Evolutionary conservation across 2,329 filamentous ascomycete genomes (phyloP).

Genomic region (Trichoderma sp.): DNA sequence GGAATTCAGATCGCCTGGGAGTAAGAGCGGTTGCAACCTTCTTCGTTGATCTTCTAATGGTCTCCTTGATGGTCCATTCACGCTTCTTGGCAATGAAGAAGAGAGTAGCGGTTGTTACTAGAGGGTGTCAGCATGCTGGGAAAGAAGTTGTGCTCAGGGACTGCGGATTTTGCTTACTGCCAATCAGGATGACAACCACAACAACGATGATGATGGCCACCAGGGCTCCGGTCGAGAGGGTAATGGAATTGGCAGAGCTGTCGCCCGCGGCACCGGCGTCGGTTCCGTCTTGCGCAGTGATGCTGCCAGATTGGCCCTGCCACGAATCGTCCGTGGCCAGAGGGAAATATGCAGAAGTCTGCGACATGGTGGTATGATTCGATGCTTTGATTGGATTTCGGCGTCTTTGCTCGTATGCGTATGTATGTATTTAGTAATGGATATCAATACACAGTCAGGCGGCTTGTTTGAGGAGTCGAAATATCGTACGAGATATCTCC

Average conservation of each 20-base stretch:
- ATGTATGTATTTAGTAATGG: neutral
- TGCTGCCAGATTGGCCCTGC: slow-evolving; percentile 34
- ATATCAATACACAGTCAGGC: neutral
- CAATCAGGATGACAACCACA: slow-evolving; percentile 62
- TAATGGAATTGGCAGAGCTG: slow-evolving; percentile 54
- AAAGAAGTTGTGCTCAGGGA: neutral
- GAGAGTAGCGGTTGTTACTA: slow-evolving; percentile 64
- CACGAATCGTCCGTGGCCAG: slow-evolving; percentile 32
- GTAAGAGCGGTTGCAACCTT: slow-evolving; percentile 61
- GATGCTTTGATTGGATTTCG: slow-evolving; percentile 4
- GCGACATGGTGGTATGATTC: slow-evolving; percentile 36
- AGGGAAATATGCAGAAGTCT: slow-evolving; percentile 37
- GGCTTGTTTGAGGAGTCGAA: neutral
- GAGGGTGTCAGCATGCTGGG: slow-evolving; percentile 20
- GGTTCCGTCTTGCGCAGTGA: slow-evolving; percentile 43
- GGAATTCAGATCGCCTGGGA: slow-evolving; percentile 61
- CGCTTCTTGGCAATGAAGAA: slow-evolving; percentile 82
- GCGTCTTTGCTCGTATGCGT: neutral
- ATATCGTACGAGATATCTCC: slow-evolving; percentile 13
- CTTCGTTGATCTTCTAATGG: slow-evolving; percentile 64
- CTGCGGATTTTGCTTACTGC: slow-evolving; percentile 52
- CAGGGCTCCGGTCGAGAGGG: slow-evolving; percentile 66
- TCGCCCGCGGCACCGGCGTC: slow-evolving; percentile 65
- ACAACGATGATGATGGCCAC: slow-evolving; percentile 75
- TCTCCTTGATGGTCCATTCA: slow-evolving; percentile 76